Base-by-base conservation (phyloP, 2,329 filamentous ascomycete genomes). In the Talaromyces sp. region DNA sequence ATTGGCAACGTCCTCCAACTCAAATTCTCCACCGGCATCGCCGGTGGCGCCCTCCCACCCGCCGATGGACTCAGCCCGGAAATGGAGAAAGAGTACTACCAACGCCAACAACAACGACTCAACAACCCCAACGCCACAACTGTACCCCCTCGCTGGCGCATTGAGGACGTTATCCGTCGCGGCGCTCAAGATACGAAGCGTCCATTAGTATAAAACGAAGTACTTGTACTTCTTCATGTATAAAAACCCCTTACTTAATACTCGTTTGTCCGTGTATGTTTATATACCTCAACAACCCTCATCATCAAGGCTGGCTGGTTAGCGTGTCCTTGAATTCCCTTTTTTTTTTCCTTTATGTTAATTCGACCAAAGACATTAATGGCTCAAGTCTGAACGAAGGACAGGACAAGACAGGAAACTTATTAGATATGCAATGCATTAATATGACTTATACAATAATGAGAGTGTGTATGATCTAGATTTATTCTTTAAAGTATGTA, bases 1-100 rank as follows among this genome's bases (percentile, higher is more conserved):
- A 88, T 97, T 65, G 93, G 94, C 65, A 92, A 97, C 70, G 86
- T 96, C 25, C 82, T 99, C 64, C 93, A 98, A 79, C 85, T 99
- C 75, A 98, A 97, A 82, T 97, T 96, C 81, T 96, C 93, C n/a
- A 96, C 91, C 15, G 95, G 95, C 70, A 88, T 97, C 72, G 94
- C 95, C 13, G 95, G 95, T 69, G 95, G 95, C 65, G 87, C 91
- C 43, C 86, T 92, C 59, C 89, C 91, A 8, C 83, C 94, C 2
- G 88, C 89, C 3, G 89, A 91, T 40, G 90, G 88, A 17, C 83
- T 92, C 45, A 85, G 86, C 0, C 84, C 88, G 10, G 88, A 94
- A 74, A 88, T 89, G 76, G 91, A 96, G 78, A 82, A 85, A 68
- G 87, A 91, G 72, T 88, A 88, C 84, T 81, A 80, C 63, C 79